Evolutionary conservation across 768 basidiomycete genomes (phyloP), one percentile per base, ranked within the genome.

Genomic region (Leccinellum rugosiceps): DNA sequence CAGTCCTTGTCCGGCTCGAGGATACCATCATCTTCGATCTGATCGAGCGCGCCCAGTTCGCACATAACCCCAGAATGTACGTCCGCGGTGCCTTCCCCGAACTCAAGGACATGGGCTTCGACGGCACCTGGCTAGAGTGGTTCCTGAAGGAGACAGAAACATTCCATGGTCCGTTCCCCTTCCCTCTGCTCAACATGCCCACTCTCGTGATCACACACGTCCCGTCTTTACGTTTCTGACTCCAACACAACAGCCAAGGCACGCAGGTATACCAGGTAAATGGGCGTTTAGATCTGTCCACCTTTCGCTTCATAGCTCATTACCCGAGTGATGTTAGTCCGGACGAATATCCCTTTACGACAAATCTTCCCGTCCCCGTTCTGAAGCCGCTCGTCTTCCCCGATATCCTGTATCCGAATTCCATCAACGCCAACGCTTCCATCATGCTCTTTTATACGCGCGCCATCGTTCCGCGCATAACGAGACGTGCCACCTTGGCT

Each of bases 21-120:
- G 97, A 99, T 65, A 99, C 96, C 21, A 98, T 99, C 77, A 98
- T 98, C 73, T 99, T 99, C 72, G 87, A 84, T 50, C 82, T 98
- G 56, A 99, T 99, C 66, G 97, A 99, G 72, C 84, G 97, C 17
- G 96, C 95, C 0, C 96, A 98, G 70, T 99, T 98, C 68, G 93
- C 93, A 0, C 88, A 92, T 69, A 98, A 98, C 68, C 86, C 90
- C 21, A 83, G 81, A 58, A 95, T 97, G 57, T 99, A 99, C 75
- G 78, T 86, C 52, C 80, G 80, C 15, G 90, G 86, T 23, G 86
- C 82, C 2, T 92, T 98, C 75, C 72, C 84, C 34, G 91, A 95
- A 73, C 80, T 97, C 43, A 79, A 78, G 41, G 80, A 85, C 41
- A 72, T 85, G 31, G 87, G 86, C 0, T 95, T 94, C 72, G 66